Evolutionary conservation across 106 monocot species (phyloP).

Genomic region (Platanthera guangdongensis): DNA sequence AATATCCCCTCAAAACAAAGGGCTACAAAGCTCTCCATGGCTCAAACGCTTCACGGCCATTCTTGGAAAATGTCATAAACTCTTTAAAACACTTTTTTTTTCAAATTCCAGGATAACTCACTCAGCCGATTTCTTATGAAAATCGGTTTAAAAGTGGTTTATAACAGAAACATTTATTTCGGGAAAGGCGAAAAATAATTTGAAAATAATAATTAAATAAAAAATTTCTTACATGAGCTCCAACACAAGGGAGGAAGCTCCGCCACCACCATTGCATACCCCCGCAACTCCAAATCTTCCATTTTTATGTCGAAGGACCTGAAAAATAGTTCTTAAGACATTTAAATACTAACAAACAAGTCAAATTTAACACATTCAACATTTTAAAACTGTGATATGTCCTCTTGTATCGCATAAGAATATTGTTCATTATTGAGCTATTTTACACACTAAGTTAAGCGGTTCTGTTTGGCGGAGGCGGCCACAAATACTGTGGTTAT

Average conservation of each 20-base stretch:
- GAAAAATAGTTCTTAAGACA: background rate
- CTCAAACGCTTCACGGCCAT: background rate
- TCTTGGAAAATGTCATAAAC: background rate
- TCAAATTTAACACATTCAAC: too few relatives aligned
- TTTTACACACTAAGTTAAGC: too few relatives aligned
- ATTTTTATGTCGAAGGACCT: constrained; percentile 57
- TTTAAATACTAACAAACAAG: too few relatives aligned
- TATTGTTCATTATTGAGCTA: too few relatives aligned
- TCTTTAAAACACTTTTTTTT: background rate
- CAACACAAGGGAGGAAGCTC: constrained; percentile 64
- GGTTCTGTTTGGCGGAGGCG: too few relatives aligned
- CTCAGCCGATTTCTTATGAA: background rate
- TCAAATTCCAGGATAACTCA: too few relatives aligned
- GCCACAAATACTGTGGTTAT: too few relatives aligned
- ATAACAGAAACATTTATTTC: background rate
- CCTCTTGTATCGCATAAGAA: too few relatives aligned
- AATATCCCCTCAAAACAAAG: background rate
- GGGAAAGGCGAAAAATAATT: constrained; percentile 10
- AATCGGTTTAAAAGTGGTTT: background rate
- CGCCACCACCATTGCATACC: constrained; percentile 79
- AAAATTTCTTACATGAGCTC: constrained; percentile 35
- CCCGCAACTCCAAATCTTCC: constrained; percentile 62
- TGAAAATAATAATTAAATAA: too few relatives aligned
- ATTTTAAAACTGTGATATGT: too few relatives aligned
- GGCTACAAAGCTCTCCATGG: too few relatives aligned